These are phyloP conservation scores for Arachnopeziza araneosa DNA, from an alignment of 2,329 filamentous ascomycete genomes.

Conservation along the genomic window DNA sequence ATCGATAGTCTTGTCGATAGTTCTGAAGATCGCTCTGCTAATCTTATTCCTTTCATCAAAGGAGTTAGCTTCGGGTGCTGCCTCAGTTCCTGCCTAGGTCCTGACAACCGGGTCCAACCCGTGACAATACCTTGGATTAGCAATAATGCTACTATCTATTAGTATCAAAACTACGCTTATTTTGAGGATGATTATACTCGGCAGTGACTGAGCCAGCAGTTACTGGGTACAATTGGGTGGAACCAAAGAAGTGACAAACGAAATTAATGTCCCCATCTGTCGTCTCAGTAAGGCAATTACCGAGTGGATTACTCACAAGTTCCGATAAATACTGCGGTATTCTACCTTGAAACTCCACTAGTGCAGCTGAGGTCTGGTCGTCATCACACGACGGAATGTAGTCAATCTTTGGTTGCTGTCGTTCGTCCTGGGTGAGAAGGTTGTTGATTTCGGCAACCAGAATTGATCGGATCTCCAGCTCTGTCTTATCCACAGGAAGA, in stretches of 20 bases:
- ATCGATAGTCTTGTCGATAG: too few species aligned
- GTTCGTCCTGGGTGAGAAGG: slow-evolving; percentile 4
- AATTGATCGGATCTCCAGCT: slow-evolving; percentile 4
- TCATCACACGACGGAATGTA: slow-evolving; percentile 11
- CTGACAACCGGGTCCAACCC: too few species aligned
- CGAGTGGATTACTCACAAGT: slow-evolving; percentile 7
- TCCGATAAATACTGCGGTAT: slow-evolving; percentile 9
- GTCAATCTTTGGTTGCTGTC: background rate
- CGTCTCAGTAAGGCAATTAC: slow-evolving; percentile 12
- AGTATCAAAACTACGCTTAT: background rate
- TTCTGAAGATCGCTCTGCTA: too few species aligned
- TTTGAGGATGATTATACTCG: slow-evolving; percentile 8
- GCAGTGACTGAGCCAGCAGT: slow-evolving; percentile 6
- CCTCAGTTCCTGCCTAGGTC: too few species aligned
- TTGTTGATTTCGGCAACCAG: slow-evolving; percentile 4
- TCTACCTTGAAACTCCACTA: slow-evolving; percentile 11
- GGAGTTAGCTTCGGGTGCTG: too few species aligned
- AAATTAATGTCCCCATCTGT: slow-evolving; percentile 19
- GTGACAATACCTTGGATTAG: too few species aligned
- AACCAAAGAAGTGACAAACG: slow-evolving; percentile 25
- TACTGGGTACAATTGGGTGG: slow-evolving; percentile 25
- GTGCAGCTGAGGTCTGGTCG: slow-evolving; percentile 3
- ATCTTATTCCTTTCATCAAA: too few species aligned
- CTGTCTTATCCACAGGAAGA: slow-evolving; percentile 9
- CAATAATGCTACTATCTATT: slow-evolving; percentile 21